A percentile compares a stretch with the other conserved stretches of the same genome.
These are phyloP conservation scores for Talaromyces rugulosus DNA, from an alignment of 2,329 filamentous ascomycete species.

Conservation along the genomic window DNA sequence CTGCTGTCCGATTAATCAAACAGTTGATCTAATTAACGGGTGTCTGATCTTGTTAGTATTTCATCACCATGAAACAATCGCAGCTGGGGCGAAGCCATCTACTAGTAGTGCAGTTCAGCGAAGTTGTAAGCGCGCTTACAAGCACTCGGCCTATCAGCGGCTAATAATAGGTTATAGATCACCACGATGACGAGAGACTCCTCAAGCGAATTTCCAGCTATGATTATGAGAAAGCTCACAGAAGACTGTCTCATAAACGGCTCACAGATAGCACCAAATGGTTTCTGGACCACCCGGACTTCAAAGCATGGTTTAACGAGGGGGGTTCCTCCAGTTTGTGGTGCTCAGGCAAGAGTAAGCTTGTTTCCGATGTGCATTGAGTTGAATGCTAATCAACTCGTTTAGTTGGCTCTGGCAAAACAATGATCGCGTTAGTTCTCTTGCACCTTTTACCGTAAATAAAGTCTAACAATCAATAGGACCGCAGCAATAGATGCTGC, in stretches of 20 bases:
- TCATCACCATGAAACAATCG: no score
- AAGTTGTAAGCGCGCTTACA: no score
- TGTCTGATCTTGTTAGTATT: background rate
- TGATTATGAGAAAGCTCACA: constrained; percentile 18
- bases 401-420: constrained; percentile 8
- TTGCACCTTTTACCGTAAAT: background rate
- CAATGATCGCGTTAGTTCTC: constrained; percentile 4
- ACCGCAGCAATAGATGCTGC: background rate
- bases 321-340: constrained; percentile 14
- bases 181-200: constrained; percentile 1
- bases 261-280: constrained; percentile 19
- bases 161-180: background rate
- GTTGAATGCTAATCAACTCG: background rate
- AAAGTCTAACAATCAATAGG: background rate
- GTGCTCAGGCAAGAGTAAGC: constrained; percentile 20
- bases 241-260: constrained; percentile 16
- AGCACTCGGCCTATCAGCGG: no score
- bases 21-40: background rate
- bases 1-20: background rate
- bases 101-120: no score
- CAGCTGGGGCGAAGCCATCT: no score
- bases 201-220: constrained; percentile 17
- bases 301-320: constrained; percentile 15
- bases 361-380: background rate
- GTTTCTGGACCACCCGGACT: constrained; percentile 13